These are phyloP conservation scores for Hymenoscyphus fraxineus DNA, from an alignment of 2,329 filamentous ascomycete species.

Conservation along the genomic window DNA sequence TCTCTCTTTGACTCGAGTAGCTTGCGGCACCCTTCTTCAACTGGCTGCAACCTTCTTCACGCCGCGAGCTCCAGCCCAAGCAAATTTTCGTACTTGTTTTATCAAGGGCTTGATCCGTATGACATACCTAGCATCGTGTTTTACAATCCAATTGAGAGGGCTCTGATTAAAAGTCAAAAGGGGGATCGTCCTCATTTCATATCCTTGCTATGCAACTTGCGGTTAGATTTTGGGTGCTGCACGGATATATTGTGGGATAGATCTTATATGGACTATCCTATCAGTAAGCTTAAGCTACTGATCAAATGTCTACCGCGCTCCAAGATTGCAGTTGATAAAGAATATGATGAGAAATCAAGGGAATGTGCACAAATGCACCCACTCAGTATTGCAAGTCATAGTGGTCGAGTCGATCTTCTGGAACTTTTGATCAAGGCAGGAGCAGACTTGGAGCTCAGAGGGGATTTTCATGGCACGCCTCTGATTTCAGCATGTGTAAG, in stretches of 20 bases:
- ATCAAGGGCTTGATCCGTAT: not conserved
- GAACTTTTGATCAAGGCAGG: constrained; percentile 1
- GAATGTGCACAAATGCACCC: too few species aligned
- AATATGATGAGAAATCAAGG: too few species aligned
- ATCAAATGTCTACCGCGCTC: not conserved
- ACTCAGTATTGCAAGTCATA: not conserved
- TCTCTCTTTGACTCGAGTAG: not conserved
- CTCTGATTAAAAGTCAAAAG: too few species aligned
- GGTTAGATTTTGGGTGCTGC: not conserved
- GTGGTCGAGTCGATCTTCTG: not conserved
- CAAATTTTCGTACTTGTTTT: not conserved
- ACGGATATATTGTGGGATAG: not conserved
- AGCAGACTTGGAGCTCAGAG: not conserved
- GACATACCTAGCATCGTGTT: not conserved
- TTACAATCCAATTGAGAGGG: not conserved
- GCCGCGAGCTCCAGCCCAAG: not conserved
- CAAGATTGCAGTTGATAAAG: not conserved
- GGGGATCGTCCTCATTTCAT: not conserved
- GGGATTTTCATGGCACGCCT: not conserved
- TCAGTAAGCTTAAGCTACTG: not conserved
- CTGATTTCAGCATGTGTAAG: not conserved
- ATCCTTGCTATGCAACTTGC: not conserved
- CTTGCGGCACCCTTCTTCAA: not conserved
- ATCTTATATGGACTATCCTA: not conserved
- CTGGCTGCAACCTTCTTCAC: not conserved